These are phyloP conservation scores for Sporothrix mexicana DNA, from an alignment of 2,329 filamentous ascomycete species.

Conservation along the genomic window DNA sequence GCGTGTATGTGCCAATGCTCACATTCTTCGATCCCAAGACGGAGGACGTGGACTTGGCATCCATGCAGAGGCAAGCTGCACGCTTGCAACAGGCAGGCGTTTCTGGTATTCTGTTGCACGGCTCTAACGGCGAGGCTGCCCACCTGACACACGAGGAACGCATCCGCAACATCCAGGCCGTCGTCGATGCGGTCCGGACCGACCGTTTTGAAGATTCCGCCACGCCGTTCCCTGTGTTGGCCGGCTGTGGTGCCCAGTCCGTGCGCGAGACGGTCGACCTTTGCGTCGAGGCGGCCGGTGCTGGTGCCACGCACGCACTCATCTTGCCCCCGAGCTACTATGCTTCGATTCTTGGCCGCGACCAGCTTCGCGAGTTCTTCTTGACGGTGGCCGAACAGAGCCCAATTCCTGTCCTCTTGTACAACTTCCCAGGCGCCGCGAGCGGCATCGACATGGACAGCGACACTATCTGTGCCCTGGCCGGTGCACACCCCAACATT, in stretches of 20 bases:
- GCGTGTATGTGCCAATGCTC: constrained; percentile 68
- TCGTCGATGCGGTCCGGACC: constrained; percentile 64
- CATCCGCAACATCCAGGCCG: constrained; percentile 64
- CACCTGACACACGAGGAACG: constrained; percentile 71
- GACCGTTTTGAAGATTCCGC: constrained; percentile 42
- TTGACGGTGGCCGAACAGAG: constrained; percentile 62
- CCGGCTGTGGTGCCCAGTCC: constrained; percentile 72
- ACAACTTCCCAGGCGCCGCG: constrained; percentile 67
- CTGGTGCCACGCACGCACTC: constrained; percentile 71
- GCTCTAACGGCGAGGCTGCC: constrained; percentile 76
- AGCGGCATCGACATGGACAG: constrained; percentile 64
- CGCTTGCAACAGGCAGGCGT: constrained; percentile 68
- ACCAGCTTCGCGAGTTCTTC: constrained; percentile 67
- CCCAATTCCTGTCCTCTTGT: constrained; percentile 65
- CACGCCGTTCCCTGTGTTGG: constrained; percentile 64
- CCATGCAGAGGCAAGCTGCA: constrained; percentile 58
- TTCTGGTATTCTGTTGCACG: constrained; percentile 70
- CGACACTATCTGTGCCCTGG: constrained; percentile 60
- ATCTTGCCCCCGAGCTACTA: constrained; percentile 75
- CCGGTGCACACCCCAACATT: constrained; percentile 61
- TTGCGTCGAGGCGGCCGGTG: constrained; percentile 66
- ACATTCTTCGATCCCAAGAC: constrained; percentile 61
- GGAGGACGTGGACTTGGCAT: constrained; percentile 61
- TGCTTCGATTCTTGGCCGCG: constrained; percentile 62
- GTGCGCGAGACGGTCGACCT: constrained; percentile 70